Base-by-base conservation (phyloP, 306 rosid species). In the Cucurbita argyrosperma region DNA sequence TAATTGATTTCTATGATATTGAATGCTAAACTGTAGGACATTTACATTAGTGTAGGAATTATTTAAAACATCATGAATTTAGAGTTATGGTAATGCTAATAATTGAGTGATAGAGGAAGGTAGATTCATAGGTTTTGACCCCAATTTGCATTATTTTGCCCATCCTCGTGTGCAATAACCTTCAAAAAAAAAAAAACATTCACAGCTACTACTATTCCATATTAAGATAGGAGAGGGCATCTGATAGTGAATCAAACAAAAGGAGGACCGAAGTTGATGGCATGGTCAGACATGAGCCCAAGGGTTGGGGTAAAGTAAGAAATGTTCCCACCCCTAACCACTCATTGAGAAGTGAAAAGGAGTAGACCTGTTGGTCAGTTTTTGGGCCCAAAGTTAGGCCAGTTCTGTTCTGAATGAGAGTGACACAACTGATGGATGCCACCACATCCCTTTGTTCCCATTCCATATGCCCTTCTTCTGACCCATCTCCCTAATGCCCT, bases 351-450 rank as follows among this genome's bases (percentile, higher is more conserved):
- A 10, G 16, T 3, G 72, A 67, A 67, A 67, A 11, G 9, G 72
- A 43, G 38, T 18, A 43, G 35, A 65, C 53, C 12, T 47, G 52
- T 40, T 42, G 38, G 60, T 52, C 46, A 49, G 43, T 49, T 13
- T 40, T 40, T 55, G 40, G 67, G 39, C 53, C 76, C 76, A 73
- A 75, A 14, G 78, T 75, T 60, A 75, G 78, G 71, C 78, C 78
- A 43, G 30, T 47, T 75, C 71, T 75, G 30, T 47, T 75, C 71
- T 75, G 71, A 60, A 45, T 49, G 78, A 75, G 26, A 75, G 61
- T 46, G 78, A 75, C 77, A 30, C 35, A 30, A 30, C 35, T 30
- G 35, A 30, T 30, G 35, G 35, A 30, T 30, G 35, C 35, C 35
- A 26, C 74, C 45, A 47, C 43, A 63, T 7, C 43, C 42, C 57